Evolutionary conservation across 192 early-diverging fungal species (phyloP).

Genomic region (Coemansia sp.): DNA sequence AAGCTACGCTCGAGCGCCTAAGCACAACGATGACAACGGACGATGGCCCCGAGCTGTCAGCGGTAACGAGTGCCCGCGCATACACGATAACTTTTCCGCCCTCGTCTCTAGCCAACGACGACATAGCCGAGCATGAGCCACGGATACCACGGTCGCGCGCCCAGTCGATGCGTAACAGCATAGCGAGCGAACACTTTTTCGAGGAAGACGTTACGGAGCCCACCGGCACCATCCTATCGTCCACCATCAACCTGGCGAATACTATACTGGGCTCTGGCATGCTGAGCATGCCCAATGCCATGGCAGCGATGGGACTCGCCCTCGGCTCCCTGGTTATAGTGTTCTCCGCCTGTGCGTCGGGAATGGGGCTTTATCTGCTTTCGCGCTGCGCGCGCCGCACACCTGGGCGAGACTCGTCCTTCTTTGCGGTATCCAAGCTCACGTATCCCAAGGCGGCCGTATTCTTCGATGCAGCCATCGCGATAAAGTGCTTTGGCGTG

Average conservation of each 20-base stretch:
- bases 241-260: constrained; percentile 87
- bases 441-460: constrained; percentile 91
- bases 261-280: constrained; percentile 98
- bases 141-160: constrained; percentile 16
- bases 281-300: constrained; percentile 94
- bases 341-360: constrained; percentile 74
- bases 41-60: neutral
- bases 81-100: neutral
- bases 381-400: constrained; percentile 75
- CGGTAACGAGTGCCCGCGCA: neutral
- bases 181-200: constrained; percentile 25
- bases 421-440: constrained; percentile 87
- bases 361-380: constrained; percentile 86
- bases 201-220: constrained; percentile 45
- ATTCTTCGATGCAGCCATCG: constrained; percentile 95
- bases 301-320: constrained; percentile 82
- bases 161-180: constrained; percentile 21
- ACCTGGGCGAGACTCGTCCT: constrained; percentile 79
- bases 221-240: constrained; percentile 69
- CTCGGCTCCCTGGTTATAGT: constrained; percentile 82
- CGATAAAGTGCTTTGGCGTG: constrained; percentile 99
- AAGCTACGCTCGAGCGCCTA: neutral
- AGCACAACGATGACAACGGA: neutral
- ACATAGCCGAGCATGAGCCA: constrained; percentile 5
- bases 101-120: neutral